Percentiles rank a stretch among this genome's conserved stretches.
Conservation (phyloP, 2,329 filamentous ascomycete species). For the Pezicula neosporulosa region DNA sequence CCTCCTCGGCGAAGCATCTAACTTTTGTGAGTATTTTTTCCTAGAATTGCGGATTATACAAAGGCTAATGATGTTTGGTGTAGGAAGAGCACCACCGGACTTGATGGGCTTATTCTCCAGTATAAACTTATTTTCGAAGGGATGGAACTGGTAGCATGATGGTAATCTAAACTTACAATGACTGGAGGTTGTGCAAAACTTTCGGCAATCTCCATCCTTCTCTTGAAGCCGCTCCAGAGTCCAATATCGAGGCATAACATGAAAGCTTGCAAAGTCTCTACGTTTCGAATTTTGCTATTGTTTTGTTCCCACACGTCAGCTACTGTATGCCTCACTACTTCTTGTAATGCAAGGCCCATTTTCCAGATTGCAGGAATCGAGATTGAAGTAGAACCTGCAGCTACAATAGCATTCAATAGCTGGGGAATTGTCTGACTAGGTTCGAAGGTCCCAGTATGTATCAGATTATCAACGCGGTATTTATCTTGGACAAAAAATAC, state of each 20-base stretch:
- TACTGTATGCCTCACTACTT: conserved; percentile 10
- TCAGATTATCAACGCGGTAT: conserved; percentile 6
- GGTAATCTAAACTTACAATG: conserved; percentile 30
- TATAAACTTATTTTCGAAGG: too few relatives aligned
- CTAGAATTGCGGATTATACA: background rate
- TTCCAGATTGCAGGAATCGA: conserved; percentile 18
- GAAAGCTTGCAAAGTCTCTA: conserved; percentile 48
- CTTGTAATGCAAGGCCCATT: conserved; percentile 18
- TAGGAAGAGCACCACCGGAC: background rate
- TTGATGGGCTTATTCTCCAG: too few relatives aligned
- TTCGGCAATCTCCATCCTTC: conserved; percentile 57
- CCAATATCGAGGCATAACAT: conserved; percentile 48
- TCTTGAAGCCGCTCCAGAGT: conserved; percentile 55
- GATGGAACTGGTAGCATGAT: background rate
- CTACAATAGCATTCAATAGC: conserved; percentile 11
- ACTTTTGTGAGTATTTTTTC: background rate
- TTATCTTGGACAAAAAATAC: conserved; percentile 14
- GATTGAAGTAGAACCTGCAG: conserved; percentile 14
- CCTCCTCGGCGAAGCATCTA: conserved; percentile 47
- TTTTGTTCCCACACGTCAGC: conserved; percentile 39
- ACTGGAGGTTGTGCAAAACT: conserved; percentile 51
- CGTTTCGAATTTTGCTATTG: conserved; percentile 45
- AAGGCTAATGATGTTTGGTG: background rate
- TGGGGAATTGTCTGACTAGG: conserved; percentile 7
- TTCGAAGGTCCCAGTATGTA: conserved; percentile 12